Evolutionary conservation across 257 asterid species (phyloP).

Genomic region (Vinca minor): DNA sequence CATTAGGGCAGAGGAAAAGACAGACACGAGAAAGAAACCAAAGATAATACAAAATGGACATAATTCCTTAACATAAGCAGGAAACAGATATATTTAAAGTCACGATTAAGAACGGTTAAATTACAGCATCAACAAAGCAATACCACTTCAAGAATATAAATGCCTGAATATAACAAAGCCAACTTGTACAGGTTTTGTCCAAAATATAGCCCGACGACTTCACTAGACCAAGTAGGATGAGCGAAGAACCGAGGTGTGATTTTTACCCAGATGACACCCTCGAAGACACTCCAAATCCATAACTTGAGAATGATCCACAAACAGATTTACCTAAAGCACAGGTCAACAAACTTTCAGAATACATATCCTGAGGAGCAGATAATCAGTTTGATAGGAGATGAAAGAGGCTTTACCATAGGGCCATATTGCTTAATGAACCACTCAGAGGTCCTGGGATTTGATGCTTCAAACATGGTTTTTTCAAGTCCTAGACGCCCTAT

Average conservation of each 20-base stretch:
- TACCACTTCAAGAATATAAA: too few species aligned
- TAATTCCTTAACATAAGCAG: background rate
- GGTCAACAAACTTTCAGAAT: background rate
- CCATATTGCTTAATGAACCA: conserved; percentile 93
- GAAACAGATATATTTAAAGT: background rate
- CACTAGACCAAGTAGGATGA: conserved; percentile 39
- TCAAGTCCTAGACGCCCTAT: conserved; percentile 82
- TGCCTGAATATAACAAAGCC: background rate
- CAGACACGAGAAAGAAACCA: background rate
- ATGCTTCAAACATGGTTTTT: conserved; percentile 91
- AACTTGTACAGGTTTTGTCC: background rate
- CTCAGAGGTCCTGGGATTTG: conserved; percentile 63
- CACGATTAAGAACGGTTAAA: background rate
- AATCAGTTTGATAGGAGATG: background rate
- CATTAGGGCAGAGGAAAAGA: background rate
- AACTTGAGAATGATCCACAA: conserved; percentile 87
- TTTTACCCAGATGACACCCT: conserved; percentile 69
- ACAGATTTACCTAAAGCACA: conserved; percentile 67
- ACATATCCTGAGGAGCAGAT: background rate
- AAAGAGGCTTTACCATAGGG: conserved; percentile 44
- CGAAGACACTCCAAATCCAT: conserved; percentile 92
- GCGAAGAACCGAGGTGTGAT: conserved; percentile 72
- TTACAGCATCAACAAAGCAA: too few species aligned
- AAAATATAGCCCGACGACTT: background rate
- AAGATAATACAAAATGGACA: background rate